A percentile compares a stretch with the other conserved stretches of the same genome.
phyloP scores from a whole-genome alignment of 2,329 filamentous ascomycete species.

The Amauroascus verrucosus region DNA sequence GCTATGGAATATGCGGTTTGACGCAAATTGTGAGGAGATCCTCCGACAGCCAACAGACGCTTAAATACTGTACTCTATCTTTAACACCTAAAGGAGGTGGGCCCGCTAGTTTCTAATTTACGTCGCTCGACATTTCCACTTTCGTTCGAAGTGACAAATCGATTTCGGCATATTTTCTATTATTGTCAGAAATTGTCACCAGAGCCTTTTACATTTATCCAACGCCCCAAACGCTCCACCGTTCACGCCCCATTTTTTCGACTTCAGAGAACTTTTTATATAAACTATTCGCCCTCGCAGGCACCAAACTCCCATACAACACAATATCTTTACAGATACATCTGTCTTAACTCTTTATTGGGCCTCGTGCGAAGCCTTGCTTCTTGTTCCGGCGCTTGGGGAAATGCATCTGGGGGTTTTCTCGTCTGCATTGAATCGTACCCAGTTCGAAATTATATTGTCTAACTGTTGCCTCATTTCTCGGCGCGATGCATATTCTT shows the following conservation, averaged over 20 bases:
- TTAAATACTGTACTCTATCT: not conserved
- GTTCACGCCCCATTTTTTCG: not conserved
- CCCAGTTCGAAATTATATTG: constrained; percentile 8
- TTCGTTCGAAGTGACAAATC: not conserved
- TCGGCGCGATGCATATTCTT: constrained; percentile 10
- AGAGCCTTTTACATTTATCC: not conserved
- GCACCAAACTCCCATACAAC: not conserved
- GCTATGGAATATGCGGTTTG: constrained; percentile 86
- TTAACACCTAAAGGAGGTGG: not conserved
- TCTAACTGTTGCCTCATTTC: constrained; percentile 3
- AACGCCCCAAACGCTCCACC: not conserved
- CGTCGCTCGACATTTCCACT: not conserved
- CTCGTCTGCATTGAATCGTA: constrained; percentile 9
- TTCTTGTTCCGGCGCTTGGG: not conserved
- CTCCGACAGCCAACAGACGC: constrained; percentile 33
- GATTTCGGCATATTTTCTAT: not conserved
- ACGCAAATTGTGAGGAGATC: constrained; percentile 91
- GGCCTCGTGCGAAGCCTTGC: not conserved
- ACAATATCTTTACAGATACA: not conserved
- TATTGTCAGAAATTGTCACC: not conserved
- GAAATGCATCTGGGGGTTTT: constrained; percentile 8
- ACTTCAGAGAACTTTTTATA: not conserved
- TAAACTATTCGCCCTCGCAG: constrained; percentile 4
- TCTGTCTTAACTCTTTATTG: not conserved
- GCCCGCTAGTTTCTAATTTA: not conserved